These are phyloP conservation scores for Mucor sp. DNA, from an alignment of 371 early-diverging fungal genomes.

Conservation along the genomic window DNA sequence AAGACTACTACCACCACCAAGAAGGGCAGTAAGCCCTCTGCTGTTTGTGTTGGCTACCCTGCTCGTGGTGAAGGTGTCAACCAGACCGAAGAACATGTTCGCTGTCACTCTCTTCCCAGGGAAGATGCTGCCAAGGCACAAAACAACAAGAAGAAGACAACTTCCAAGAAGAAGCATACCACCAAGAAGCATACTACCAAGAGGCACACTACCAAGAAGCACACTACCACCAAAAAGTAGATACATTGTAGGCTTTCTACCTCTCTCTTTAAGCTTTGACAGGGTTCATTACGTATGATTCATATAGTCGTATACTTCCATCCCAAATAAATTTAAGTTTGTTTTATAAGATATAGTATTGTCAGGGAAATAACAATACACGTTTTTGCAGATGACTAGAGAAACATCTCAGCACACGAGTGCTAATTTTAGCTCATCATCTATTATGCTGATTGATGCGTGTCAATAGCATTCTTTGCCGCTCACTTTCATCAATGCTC, in stretches of 20 bases:
- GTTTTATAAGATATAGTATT: background rate
- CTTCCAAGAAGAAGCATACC: slow-evolving; percentile 16
- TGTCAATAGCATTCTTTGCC: background rate
- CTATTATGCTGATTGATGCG: background rate
- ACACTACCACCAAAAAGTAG: slow-evolving; percentile 1
- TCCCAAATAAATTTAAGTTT: background rate
- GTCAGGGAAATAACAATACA: background rate
- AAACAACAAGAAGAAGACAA: background rate
- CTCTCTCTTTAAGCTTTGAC: background rate
- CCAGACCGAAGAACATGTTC: slow-evolving; percentile 6
- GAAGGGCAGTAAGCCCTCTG: slow-evolving; percentile 8
- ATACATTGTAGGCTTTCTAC: background rate
- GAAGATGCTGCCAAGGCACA: background rate
- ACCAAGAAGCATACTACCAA: slow-evolving; percentile 17
- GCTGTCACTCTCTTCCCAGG: slow-evolving; percentile 20
- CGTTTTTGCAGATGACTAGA: background rate
- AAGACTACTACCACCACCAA: slow-evolving; percentile 6
- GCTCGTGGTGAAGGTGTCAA: background rate
- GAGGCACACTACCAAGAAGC: slow-evolving; percentile 19
- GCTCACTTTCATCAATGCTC: background rate
- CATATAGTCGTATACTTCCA: background rate
- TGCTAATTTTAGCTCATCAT: background rate
- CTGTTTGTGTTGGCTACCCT: slow-evolving; percentile 23
- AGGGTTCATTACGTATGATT: background rate
- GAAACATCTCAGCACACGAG: background rate